A percentile compares a stretch with the other conserved stretches of the same genome.
phyloP scores from a whole-genome alignment of 129 eudicot species.

The carrot (Daucus carota) region DNA sequence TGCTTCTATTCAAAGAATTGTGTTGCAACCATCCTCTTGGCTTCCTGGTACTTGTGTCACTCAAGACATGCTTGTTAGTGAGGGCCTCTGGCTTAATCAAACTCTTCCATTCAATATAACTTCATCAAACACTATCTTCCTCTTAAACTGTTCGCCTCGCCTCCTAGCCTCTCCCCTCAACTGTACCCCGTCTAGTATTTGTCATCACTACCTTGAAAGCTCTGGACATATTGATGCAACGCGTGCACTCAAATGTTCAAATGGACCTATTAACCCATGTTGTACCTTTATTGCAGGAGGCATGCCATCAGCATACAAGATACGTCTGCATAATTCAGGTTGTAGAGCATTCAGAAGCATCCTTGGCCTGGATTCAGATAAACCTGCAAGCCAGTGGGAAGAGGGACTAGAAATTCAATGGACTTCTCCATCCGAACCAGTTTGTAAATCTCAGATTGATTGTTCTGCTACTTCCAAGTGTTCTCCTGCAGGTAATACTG shows the following conservation, averaged over 20 bases:
- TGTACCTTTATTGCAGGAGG: constrained; percentile 65
- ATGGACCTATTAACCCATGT: constrained; percentile 33
- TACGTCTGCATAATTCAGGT: constrained; percentile 49
- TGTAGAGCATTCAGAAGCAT: constrained; percentile 57
- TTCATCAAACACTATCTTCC: constrained; percentile 49
- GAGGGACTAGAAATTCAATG: constrained; percentile 61
- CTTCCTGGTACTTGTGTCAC: constrained; percentile 35
- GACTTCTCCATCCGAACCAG: constrained; percentile 48
- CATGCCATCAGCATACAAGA: constrained; percentile 63
- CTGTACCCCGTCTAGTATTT: constrained; percentile 52
- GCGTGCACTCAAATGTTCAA: constrained; percentile 35
- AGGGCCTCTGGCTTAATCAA: constrained; percentile 61
- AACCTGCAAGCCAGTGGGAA: constrained; percentile 46
- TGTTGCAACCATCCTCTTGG: constrained; percentile 48
- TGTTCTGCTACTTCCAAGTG: constrained; percentile 47
- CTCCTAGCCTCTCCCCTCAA: constrained; percentile 54
- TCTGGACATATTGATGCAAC: constrained; percentile 31
- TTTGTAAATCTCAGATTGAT: constrained; percentile 38
- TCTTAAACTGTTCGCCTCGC: constrained; percentile 53
- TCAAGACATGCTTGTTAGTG: constrained; percentile 40
- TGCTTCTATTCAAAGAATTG: constrained; percentile 31
- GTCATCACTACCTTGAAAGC: constrained; percentile 44
- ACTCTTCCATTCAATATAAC: constrained; percentile 52
- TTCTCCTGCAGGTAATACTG: constrained; percentile 24
- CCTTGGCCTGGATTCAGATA: constrained; percentile 32